Conservation (phyloP, 2,329 filamentous ascomycete species). For the Pseudogymnoascus sp. region DNA sequence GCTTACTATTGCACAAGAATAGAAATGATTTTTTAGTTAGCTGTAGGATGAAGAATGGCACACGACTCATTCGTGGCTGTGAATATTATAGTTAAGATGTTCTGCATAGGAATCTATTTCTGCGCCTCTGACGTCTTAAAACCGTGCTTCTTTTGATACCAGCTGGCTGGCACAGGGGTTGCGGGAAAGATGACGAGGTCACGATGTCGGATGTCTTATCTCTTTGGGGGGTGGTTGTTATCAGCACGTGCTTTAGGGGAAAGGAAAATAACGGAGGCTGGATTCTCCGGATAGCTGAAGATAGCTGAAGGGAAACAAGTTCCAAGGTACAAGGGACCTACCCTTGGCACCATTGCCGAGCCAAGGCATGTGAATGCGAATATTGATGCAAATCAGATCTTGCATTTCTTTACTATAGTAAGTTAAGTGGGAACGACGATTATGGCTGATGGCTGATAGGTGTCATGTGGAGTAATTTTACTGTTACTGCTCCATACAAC, state of each 20-base stretch:
- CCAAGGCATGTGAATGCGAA: slow-evolving; percentile 1
- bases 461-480: neutral
- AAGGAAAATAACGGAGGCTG: neutral
- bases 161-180: neutral
- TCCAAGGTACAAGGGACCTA: neutral
- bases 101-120: neutral
- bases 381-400: neutral
- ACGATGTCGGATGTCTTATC: slow-evolving; percentile 3
- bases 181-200: neutral
- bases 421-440: neutral
- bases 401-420: neutral
- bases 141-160: neutral
- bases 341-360: neutral
- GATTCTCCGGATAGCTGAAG: neutral
- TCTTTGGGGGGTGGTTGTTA: neutral
- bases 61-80: neutral
- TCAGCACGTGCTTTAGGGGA: neutral
- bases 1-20: neutral
- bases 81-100: neutral
- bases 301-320: neutral
- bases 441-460: neutral
- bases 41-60: neutral
- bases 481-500: neutral
- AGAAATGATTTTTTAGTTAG: neutral
- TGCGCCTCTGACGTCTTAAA: slow-evolving; percentile 1